Evolutionary conservation across 2,329 filamentous ascomycete genomes (phyloP), one percentile per base, ranked within the genome.

Genomic region (Apiospora pterosperma): DNA sequence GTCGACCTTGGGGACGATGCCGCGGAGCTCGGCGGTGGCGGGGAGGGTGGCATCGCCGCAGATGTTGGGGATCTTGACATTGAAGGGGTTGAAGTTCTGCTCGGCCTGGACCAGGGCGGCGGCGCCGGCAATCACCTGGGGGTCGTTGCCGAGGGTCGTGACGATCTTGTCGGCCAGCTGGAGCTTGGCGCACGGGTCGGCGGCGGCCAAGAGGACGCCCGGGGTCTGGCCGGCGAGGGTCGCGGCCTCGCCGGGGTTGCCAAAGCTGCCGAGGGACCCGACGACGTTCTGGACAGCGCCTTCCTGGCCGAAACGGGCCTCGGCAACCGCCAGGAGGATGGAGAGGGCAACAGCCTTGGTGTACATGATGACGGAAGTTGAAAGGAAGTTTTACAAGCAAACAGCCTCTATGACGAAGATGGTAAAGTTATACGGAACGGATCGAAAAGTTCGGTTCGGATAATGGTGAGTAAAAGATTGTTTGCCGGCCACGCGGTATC

Each of bases 31-130:
- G 28, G 77, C 76, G 8, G 86, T 90, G 36, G 80, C 84, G 12
- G 90, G 90, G 2, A 92, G 84, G 31, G 81, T 78, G 2, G 88
- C 78, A 68, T 92, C 87, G 41, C 80, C 83, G 77, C 90, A 92
- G 73, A 92, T 84, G 67, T 82, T 86, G 21, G 86, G 88, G 38
- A 87, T 81, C 71, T 79, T 79, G 67, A 85, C 83, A 64, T 77
- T 84, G 69, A 88, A 90, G 62, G 87, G 88, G 80, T 91, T 91
- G 80, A 90, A 90, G 83, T 92, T 91, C 77, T 90, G 88, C 81
- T 91, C 89, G 4, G 89, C 88, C 31, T 85, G 84, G 16, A 91
- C 88, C 41, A 91, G 82, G 19, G 83, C 84, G 65, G 83, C 83
- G 21, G 89, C 89, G 23, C 86, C 89, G 16, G 83, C 81, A 65